phyloP scores from a whole-genome alignment of 768 basidiomycete genomes.

The Suillus plorans region DNA sequence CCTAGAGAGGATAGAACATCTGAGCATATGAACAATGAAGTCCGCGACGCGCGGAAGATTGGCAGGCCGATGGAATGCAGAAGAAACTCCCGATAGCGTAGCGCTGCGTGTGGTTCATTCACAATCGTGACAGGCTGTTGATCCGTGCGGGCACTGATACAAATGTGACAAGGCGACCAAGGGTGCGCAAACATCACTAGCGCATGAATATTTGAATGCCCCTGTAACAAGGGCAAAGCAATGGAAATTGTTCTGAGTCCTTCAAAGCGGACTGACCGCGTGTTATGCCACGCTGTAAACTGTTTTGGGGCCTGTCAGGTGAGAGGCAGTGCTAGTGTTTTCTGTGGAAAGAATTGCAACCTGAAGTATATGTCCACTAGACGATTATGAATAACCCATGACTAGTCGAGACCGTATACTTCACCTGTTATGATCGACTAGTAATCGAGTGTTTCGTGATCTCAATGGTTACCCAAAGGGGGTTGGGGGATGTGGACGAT shows the following conservation, averaged over 20 bases:
- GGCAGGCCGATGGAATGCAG: constrained; percentile 5
- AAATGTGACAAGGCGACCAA: constrained; percentile 41
- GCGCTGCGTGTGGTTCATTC: constrained; percentile 15
- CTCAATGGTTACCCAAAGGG: constrained; percentile 30
- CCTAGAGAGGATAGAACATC: neutral
- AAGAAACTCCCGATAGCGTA: constrained; percentile 12
- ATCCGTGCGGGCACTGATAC: constrained; percentile 23
- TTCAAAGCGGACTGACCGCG: neutral
- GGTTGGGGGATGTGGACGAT: constrained; percentile 45
- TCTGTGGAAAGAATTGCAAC: neutral
- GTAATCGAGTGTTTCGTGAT: constrained; percentile 9
- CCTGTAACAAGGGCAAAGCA: constrained; percentile 22
- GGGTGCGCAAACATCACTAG: constrained; percentile 34
- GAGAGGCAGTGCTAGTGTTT: neutral
- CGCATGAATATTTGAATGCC: constrained; percentile 31
- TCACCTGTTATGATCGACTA: neutral
- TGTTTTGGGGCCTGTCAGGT: neutral
- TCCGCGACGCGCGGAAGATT: neutral
- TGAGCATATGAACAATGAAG: constrained; percentile 9
- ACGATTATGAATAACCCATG: neutral
- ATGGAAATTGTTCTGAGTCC: neutral
- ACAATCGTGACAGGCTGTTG: constrained; percentile 12
- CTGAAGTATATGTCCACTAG: neutral
- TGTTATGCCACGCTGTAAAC: neutral
- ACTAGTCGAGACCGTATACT: neutral